Evolutionary conservation across 2,329 filamentous ascomycete species (phyloP).

Genomic region (Scleromitrula shiraiana): DNA sequence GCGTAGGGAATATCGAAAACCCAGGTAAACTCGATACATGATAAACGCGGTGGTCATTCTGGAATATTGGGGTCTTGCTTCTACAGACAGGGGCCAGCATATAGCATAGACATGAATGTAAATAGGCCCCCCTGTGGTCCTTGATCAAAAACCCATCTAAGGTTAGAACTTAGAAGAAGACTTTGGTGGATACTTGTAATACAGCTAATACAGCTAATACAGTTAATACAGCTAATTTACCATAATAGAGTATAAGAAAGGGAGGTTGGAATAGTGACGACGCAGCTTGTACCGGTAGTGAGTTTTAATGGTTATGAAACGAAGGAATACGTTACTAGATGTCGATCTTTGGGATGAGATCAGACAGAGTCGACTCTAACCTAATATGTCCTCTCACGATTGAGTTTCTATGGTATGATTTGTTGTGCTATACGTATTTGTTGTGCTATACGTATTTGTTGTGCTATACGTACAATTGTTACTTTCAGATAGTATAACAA

Average conservation of each 20-base stretch:
- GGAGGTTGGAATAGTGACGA: not conserved
- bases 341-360: too few species aligned
- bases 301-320: not conserved
- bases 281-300: not conserved
- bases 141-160: slow-evolving; percentile 1
- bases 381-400: too few species aligned
- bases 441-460: too few species aligned
- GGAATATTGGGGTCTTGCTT: not conserved
- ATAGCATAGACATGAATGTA: slow-evolving; percentile 1
- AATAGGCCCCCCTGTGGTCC: slow-evolving; percentile 1
- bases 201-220: slow-evolving; percentile 1
- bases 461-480: too few species aligned
- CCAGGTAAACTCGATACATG: too few species aligned
- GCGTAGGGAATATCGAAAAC: too few species aligned
- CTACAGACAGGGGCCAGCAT: not conserved
- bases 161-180: not conserved
- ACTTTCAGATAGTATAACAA: too few species aligned
- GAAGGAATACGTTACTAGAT: too few species aligned
- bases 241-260: slow-evolving; percentile 2
- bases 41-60: slow-evolving; percentile 6
- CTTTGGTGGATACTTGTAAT: slow-evolving; percentile 3
- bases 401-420: too few species aligned
- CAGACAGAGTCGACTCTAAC: too few species aligned
- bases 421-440: too few species aligned
- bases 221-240: slow-evolving; percentile 5